Evolutionary conservation across 2,329 filamentous ascomycete species (phyloP).

Genomic region (Chaetomium sp.): DNA sequence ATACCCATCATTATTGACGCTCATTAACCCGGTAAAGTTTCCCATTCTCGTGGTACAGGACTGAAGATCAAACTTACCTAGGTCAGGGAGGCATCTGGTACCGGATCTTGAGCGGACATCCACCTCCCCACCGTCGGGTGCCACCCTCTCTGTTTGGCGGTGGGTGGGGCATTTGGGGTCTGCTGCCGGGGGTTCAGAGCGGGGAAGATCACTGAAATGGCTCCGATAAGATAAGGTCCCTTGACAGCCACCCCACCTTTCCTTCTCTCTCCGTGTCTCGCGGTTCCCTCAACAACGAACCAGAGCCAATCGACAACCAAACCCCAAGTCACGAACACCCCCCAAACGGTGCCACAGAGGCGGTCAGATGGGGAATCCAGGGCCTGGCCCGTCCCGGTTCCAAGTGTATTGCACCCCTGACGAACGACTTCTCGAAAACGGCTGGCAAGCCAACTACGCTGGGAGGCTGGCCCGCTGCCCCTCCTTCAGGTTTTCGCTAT

Average conservation of each 20-base stretch:
- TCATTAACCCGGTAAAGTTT: too few species aligned
- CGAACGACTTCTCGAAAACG: background rate
- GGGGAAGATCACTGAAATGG: background rate
- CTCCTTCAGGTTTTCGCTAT: background rate
- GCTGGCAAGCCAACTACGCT: background rate
- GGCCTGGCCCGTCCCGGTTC: constrained; percentile 10
- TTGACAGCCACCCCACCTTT: background rate
- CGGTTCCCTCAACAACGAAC: constrained; percentile 18
- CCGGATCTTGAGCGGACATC: too few species aligned
- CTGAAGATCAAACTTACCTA: background rate
- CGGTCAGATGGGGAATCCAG: constrained; percentile 21
- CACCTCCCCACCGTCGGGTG: background rate
- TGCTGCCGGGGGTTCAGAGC: background rate
- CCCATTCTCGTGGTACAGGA: background rate
- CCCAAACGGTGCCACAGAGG: constrained; percentile 23
- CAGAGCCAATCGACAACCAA: constrained; percentile 24
- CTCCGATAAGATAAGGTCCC: constrained; percentile 8
- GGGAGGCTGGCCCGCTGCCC: too few species aligned
- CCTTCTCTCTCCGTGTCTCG: constrained; percentile 16
- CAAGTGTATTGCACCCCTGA: background rate
- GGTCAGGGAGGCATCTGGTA: too few species aligned
- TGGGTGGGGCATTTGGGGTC: background rate
- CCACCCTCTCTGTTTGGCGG: background rate
- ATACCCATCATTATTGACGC: too few species aligned
- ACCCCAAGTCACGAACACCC: constrained; percentile 23